phyloP scores from a whole-genome alignment of 768 basidiomycete genomes.

The Calocybe indica region DNA sequence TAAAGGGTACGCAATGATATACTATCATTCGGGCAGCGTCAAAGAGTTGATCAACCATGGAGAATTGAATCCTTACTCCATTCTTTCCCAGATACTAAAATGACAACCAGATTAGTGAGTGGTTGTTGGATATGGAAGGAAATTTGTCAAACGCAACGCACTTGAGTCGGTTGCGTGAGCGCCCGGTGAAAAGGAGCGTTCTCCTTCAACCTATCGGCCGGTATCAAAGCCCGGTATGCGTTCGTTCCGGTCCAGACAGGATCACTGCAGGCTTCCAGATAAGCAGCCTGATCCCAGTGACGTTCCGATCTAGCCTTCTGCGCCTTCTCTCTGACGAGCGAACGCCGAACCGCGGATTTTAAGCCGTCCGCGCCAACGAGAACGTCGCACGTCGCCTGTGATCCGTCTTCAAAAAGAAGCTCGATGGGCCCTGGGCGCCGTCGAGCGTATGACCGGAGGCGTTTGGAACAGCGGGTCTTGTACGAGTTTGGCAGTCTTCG shows the following conservation, averaged over 20 bases:
- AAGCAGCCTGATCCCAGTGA: constrained; percentile 30
- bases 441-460: constrained; percentile 51
- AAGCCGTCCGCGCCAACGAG: constrained; percentile 70
- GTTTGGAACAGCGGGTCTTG: constrained; percentile 48
- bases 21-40: constrained; percentile 26
- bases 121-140: background rate
- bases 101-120: background rate
- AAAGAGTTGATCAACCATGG: background rate
- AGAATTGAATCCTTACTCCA: constrained; percentile 24
- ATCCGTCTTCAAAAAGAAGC: constrained; percentile 58
- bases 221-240: constrained; percentile 57
- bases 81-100: constrained; percentile 52
- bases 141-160: constrained; percentile 15
- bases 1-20: constrained; percentile 58
- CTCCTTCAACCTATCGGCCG: constrained; percentile 38
- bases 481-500: constrained; percentile 38
- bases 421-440: constrained; percentile 32
- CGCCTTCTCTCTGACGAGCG: constrained; percentile 32
- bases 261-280: constrained; percentile 36
- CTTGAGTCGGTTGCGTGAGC: constrained; percentile 42
- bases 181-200: constrained; percentile 41
- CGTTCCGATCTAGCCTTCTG: constrained; percentile 27
- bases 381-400: constrained; percentile 53
- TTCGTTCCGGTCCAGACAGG: constrained; percentile 55
- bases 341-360: constrained; percentile 46